These are phyloP conservation scores for Yamadazyma laniorum DNA, from an alignment of 805 yeast genomes.

Conservation along the genomic window DNA sequence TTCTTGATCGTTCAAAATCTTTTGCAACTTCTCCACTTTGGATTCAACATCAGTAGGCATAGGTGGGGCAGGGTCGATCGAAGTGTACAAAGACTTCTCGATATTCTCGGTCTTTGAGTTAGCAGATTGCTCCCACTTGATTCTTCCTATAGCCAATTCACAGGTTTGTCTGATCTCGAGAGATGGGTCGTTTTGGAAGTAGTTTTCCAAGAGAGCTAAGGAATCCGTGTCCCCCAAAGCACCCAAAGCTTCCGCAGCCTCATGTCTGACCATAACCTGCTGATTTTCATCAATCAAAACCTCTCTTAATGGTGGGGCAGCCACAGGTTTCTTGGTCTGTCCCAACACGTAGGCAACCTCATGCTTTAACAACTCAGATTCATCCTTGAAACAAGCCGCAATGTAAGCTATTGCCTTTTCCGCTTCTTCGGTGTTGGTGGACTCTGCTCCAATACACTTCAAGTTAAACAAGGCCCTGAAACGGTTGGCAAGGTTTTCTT, in stretches of 20 bases:
- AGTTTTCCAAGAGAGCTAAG: conserved; percentile 61
- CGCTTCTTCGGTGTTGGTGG: conserved; percentile 52
- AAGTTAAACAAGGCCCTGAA: conserved; percentile 93
- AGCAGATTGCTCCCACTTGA: conserved; percentile 84
- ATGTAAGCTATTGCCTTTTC: conserved; percentile 74
- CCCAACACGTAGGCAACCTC: conserved; percentile 98
- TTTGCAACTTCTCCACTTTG: conserved; percentile 63
- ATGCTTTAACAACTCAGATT: conserved; percentile 89
- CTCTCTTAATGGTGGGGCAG: conserved; percentile 71
- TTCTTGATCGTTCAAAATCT: conserved; percentile 69
- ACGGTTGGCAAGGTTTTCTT: conserved; percentile 75
- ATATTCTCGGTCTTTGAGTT: conserved; percentile 63
- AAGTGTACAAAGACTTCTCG: conserved; percentile 73
- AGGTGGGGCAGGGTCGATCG: conserved; percentile 99
- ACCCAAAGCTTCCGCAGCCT: conserved; percentile 98
- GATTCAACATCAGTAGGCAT: conserved; percentile 57
- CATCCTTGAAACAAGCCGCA: conserved; percentile 76
- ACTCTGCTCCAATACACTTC: conserved; percentile 81
- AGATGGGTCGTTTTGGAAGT: conserved; percentile 68
- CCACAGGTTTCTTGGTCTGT: conserved; percentile 80
- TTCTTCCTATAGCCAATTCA: conserved; percentile 93
- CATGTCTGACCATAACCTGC: conserved; percentile 97
- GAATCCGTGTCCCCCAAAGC: conserved; percentile 85
- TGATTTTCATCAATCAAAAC: conserved; percentile 68
- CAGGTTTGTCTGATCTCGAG: conserved; percentile 95